These are phyloP conservation scores for Gnomoniopsis sp. DNA, from an alignment of 2,329 filamentous ascomycete genomes.

Conservation along the genomic window DNA sequence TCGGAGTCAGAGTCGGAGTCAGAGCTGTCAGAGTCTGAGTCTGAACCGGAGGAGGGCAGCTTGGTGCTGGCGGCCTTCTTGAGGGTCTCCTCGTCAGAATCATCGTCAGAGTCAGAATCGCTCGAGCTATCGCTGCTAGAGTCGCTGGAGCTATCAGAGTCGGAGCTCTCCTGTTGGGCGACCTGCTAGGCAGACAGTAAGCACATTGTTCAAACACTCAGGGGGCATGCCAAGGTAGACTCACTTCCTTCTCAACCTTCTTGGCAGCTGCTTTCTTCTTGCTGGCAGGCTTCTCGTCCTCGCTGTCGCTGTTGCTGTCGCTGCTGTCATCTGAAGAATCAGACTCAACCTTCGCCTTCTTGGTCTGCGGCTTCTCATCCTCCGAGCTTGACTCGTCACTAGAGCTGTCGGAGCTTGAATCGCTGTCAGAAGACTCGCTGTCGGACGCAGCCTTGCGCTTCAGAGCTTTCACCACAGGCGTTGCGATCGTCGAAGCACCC, in stretches of 20 bases:
- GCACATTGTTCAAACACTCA: background rate
- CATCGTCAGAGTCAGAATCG: conserved; percentile 21
- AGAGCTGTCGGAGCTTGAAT: conserved; percentile 29
- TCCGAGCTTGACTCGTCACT: conserved; percentile 39
- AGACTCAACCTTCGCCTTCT: conserved; percentile 49
- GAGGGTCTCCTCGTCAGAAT: conserved; percentile 18
- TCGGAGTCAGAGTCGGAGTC: conserved; percentile 37
- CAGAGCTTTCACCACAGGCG: conserved; percentile 35
- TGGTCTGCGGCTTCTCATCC: conserved; percentile 43
- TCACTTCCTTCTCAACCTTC: background rate
- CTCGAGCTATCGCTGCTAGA: conserved; percentile 34
- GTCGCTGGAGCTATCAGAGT: conserved; percentile 30
- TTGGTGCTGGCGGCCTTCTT: conserved; percentile 25
- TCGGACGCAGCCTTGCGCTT: conserved; percentile 53
- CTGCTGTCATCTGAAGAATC: conserved; percentile 24
- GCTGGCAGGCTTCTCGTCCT: background rate
- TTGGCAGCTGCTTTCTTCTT: conserved; percentile 16
- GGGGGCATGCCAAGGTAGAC: background rate
- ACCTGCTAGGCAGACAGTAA: background rate
- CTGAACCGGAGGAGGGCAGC: conserved; percentile 32
- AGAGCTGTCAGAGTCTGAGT: conserved; percentile 39
- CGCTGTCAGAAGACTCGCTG: conserved; percentile 35
- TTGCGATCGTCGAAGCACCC: conserved; percentile 25
- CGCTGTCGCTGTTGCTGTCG: conserved; percentile 1
- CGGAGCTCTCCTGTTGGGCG: conserved; percentile 20